phyloP scores from a whole-genome alignment of 2,329 filamentous ascomycete genomes.

The Aspergillus quadrilineatus region DNA sequence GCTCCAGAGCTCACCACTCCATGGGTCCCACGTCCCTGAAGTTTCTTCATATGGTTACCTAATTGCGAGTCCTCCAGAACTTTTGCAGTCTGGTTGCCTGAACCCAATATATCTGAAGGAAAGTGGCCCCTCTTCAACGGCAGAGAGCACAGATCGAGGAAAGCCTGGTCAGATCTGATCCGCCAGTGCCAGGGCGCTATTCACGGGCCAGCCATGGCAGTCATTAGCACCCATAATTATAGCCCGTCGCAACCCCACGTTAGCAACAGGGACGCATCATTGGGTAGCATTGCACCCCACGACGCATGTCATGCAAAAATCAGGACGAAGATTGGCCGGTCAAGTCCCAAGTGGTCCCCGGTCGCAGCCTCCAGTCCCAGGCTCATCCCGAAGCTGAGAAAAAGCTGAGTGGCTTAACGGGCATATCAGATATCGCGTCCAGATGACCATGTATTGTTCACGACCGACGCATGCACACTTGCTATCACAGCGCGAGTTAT shows the following conservation, averaged over 20 bases:
- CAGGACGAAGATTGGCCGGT: neutral
- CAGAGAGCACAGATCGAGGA: neutral
- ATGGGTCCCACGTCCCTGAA: too few species aligned
- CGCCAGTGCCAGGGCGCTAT: slow-evolving; percentile 1
- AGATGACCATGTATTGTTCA: neutral
- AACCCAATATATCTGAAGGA: neutral
- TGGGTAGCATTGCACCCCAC: slow-evolving; percentile 5
- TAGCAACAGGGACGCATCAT: slow-evolving; percentile 3
- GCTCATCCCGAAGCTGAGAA: neutral
- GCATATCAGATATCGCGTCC: slow-evolving; percentile 6
- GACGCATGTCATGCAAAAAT: slow-evolving; percentile 12
- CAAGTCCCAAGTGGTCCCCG: neutral
- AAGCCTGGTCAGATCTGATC: neutral
- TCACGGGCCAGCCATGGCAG: slow-evolving; percentile 1
- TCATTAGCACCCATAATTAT: slow-evolving; percentile 5
- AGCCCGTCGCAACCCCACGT: slow-evolving; percentile 11
- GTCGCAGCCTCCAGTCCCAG: slow-evolving; percentile 10
- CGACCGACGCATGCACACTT: neutral
- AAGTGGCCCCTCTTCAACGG: neutral
- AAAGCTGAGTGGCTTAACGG: slow-evolving; percentile 5
- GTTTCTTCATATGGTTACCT: too few species aligned
- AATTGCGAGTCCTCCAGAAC: too few species aligned
- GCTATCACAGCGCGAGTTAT: neutral
- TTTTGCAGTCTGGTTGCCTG: too few species aligned
- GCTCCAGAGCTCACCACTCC: too few species aligned